phyloP scores from a whole-genome alignment of 225 moss, liverwort and hornwort genomes.

The Sphagnum tenellum region DNA sequence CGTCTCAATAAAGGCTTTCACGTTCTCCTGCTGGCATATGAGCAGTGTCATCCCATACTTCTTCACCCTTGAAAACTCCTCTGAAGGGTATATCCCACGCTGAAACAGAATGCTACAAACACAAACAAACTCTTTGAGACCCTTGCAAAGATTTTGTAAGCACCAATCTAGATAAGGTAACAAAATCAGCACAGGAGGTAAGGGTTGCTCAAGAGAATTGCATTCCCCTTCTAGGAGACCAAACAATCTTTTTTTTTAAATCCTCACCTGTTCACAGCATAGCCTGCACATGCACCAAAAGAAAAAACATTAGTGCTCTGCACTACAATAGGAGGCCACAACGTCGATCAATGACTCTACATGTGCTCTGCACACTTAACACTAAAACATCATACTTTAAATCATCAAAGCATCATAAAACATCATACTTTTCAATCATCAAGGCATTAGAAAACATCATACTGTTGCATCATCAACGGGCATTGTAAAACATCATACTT shows the following conservation, averaged over 20 bases:
- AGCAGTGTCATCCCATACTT: slow-evolving; percentile 91
- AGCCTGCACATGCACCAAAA: slow-evolving; percentile 15
- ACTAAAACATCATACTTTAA: no score
- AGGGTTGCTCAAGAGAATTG: no score
- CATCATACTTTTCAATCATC: no score
- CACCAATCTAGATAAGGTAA: neutral
- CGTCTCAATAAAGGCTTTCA: slow-evolving; percentile 68
- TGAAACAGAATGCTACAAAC: slow-evolving; percentile 57
- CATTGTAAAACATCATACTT: no score
- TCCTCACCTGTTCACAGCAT: slow-evolving; percentile 54
- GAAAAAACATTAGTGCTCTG: no score
- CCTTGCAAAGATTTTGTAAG: neutral
- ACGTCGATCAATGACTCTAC: no score
- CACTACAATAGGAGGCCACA: no score
- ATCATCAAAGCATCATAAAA: neutral
- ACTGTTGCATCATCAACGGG: no score
- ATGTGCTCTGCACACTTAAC: no score
- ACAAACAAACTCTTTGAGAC: neutral
- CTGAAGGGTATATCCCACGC: slow-evolving; percentile 84
- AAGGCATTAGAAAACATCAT: no score
- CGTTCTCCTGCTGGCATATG: slow-evolving; percentile 76
- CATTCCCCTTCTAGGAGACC: no score
- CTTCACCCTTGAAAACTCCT: slow-evolving; percentile 78
- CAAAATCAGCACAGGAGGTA: neutral
- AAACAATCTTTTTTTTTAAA: no score